Percentiles rank a stretch among this genome's conserved stretches.
Evolutionary conservation across 2,329 filamentous ascomycete species (phyloP).

Genomic region (Aureobasidium sp.): DNA sequence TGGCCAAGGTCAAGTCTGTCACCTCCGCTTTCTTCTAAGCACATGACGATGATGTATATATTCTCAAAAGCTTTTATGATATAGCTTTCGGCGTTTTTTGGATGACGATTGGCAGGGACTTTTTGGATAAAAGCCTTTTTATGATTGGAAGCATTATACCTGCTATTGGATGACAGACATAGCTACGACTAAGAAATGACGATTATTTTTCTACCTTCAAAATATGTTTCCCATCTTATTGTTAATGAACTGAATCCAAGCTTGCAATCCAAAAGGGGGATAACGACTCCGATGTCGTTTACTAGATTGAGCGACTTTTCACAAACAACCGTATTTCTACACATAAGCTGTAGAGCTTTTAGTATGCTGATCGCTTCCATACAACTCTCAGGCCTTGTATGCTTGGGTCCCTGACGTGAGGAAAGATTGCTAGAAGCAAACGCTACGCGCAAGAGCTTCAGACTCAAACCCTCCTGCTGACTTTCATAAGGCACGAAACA

Average conservation of each 20-base stretch:
- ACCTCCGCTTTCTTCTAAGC: conserved; percentile 5
- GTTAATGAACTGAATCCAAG: background rate
- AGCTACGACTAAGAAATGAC: background rate
- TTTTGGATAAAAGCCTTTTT: background rate
- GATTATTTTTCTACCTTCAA: background rate
- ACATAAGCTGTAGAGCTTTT: no score
- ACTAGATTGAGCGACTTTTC: no score
- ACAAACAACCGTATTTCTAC: no score
- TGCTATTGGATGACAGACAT: background rate
- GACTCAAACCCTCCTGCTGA: no score
- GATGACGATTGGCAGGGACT: background rate
- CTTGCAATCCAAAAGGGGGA: background rate
- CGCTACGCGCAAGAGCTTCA: no score
- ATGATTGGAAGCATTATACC: conserved; percentile 1
- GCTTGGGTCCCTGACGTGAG: no score
- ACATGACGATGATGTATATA: background rate
- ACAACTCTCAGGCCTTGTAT: no score
- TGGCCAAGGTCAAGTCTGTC: background rate
- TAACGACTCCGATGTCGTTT: background rate
- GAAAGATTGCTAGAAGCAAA: no score
- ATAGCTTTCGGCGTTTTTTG: background rate
- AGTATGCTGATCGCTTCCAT: no score
- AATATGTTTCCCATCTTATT: background rate
- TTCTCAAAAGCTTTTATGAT: background rate
- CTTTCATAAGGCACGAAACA: no score